Evolutionary conservation across 495 filamentous ascomycete genomes (phyloP), one percentile per base, ranked within the genome.

Genomic region (Aspergillus nidulans): DNA sequence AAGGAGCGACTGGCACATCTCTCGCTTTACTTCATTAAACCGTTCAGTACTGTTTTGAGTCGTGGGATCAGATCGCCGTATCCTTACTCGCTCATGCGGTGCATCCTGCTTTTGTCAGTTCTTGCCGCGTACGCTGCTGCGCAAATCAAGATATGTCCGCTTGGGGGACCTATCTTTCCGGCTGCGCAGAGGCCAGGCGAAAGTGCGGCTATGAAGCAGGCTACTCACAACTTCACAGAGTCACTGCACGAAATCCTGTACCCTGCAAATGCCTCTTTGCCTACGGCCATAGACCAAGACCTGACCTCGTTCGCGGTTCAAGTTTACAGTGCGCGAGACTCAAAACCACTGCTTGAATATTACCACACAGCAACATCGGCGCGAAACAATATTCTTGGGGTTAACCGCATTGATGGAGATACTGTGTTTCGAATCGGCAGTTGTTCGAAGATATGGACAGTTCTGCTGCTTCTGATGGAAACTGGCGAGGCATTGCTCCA

Each of bases 401-500:
- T 78, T 2, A 61, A 49, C 26, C 53, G 65, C 19, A 64, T 79
- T 0, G 67, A 72, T 36, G 65, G 69, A 1, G 54, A 81, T 32
- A 75, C 79, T 0, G 72, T 84, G 0, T 84, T 78, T 57, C 69
- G 80, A 18, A 67, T 77, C 26, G 77, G 78, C 1, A 80, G 79
- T 49, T 54, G 72, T 25, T 77, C 78, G 3, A 78, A 81, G 63
- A 49, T 81, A 23, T 75, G 73, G 56, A 75, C 76, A 1, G 68
- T 81, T 28, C 59, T 75, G 15, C 70, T 76, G 6, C 75, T 77
- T 49, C 63, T 86, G 25, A 51, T 73, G 67, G 60, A 76, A 68
- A 52, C 74, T 63, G 26, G 75, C 67, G 44, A 65, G 19, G 28
- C 65, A 63, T 49, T 78, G 63, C 71, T 78, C 70, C 41, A 70